phyloP scores from a whole-genome alignment of 2,329 filamentous ascomycete genomes.

The Ophiostoma ulmi region DNA sequence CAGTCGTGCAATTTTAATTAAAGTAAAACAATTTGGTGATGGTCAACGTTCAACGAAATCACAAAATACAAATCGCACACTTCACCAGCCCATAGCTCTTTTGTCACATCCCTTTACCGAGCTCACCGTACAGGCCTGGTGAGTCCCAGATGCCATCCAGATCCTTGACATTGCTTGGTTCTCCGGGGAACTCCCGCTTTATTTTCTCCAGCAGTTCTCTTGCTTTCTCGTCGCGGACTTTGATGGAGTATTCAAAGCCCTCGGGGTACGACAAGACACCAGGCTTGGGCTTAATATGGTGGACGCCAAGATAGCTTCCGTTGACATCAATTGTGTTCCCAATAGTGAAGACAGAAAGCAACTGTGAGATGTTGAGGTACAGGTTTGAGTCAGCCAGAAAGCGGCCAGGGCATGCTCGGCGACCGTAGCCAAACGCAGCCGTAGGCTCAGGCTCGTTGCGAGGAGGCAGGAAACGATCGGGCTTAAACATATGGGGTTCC shows the following conservation, averaged over 20 bases:
- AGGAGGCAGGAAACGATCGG: background rate
- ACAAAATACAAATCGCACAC: no score
- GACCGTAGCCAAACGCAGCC: background rate
- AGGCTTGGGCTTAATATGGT: background rate
- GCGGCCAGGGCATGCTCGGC: background rate
- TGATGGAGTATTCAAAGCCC: background rate
- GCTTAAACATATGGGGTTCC: background rate
- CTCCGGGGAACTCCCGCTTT: background rate
- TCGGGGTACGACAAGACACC: background rate
- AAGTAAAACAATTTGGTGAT: no score
- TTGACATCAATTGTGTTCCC: background rate
- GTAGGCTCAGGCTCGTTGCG: background rate
- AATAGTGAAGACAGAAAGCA: background rate
- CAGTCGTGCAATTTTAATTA: no score
- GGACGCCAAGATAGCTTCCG: background rate
- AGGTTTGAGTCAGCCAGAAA: background rate
- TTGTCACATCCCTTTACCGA: background rate
- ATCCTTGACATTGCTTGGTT: background rate
- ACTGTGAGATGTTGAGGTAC: background rate
- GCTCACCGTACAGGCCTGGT: background rate
- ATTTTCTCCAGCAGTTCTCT: background rate
- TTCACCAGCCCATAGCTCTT: background rate
- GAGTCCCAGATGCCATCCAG: background rate
- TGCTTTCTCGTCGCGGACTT: background rate
- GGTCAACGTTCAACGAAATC: no score